Evolutionary conservation across 1,284 basidiomycete species (phyloP).

Genomic region (Sporisorium scitamineum): DNA sequence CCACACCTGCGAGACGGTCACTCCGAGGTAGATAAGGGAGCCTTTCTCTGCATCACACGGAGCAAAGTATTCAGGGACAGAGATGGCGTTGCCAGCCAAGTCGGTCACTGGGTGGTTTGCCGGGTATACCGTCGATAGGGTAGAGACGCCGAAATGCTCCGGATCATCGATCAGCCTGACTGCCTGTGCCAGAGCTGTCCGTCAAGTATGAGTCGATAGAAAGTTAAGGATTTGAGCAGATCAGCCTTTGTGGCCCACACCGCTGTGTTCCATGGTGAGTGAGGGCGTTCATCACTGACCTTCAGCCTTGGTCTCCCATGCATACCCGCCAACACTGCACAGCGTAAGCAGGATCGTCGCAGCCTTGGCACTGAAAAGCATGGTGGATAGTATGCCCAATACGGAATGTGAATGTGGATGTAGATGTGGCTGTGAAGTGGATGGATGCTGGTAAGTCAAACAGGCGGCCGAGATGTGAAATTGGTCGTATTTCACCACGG

Average conservation of each 20-base stretch:
- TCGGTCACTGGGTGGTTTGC: conserved; percentile 28
- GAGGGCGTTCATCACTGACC: not conserved
- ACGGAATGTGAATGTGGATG: too few species aligned
- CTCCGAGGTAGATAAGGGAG: conserved; percentile 63
- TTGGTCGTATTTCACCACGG: too few species aligned
- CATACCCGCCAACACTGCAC: not conserved
- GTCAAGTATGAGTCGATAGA: not conserved
- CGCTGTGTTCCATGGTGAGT: not conserved
- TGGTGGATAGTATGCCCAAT: not conserved
- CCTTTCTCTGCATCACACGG: conserved; percentile 56
- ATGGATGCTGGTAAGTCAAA: too few species aligned
- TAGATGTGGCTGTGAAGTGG: too few species aligned
- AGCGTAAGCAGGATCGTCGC: not conserved
- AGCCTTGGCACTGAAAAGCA: not conserved
- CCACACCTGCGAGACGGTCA: conserved; percentile 67
- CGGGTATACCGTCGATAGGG: conserved; percentile 52
- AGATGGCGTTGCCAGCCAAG: conserved; percentile 40
- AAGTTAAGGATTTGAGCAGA: not conserved
- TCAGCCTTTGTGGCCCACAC: not conserved
- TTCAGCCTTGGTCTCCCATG: conserved; percentile 31
- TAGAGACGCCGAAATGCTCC: conserved; percentile 54
- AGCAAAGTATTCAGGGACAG: conserved; percentile 65
- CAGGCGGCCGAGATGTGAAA: too few species aligned
- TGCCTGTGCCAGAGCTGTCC: conserved; percentile 36
- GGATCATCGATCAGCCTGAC: conserved; percentile 40